phyloP scores from a whole-genome alignment of 768 basidiomycete genomes.

The Pleurotus giganteus region DNA sequence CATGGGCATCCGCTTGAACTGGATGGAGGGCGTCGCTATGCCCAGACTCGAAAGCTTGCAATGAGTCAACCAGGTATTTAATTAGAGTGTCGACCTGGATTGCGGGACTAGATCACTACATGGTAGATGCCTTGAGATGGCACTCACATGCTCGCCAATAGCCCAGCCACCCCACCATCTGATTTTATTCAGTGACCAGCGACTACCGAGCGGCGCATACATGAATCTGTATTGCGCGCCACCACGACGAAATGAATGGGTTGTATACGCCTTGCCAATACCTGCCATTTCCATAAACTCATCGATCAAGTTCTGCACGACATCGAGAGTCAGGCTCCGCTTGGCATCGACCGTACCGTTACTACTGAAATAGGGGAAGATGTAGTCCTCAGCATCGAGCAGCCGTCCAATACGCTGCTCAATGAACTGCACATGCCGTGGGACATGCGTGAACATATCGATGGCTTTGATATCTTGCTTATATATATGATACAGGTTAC shows the following conservation, averaged over 20 bases:
- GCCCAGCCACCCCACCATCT: conserved; percentile 46
- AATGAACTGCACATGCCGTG: conserved; percentile 21
- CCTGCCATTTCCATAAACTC: conserved; percentile 24
- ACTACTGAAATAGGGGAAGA: conserved; percentile 30
- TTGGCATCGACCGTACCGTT: conserved; percentile 24
- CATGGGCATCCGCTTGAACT: conserved; percentile 13
- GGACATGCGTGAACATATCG: conserved; percentile 27
- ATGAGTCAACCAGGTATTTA: conserved; percentile 31
- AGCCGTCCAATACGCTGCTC: conserved; percentile 15
- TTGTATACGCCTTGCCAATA: conserved; percentile 24
- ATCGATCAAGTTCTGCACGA: conserved; percentile 23
- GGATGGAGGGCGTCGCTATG: conserved; percentile 29
- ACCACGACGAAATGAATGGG: conserved; percentile 34
- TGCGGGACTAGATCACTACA: too few species aligned
- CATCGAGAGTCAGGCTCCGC: conserved; percentile 25
- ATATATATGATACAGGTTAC: conserved; percentile 33
- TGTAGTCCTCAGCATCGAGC: conserved; percentile 25
- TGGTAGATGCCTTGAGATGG: too few species aligned
- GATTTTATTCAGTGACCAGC: conserved; percentile 32
- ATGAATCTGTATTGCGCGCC: conserved; percentile 40
- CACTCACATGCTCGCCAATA: conserved; percentile 31
- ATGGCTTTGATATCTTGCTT: conserved; percentile 26
- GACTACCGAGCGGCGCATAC: conserved; percentile 28
- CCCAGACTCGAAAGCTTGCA: conserved; percentile 27
- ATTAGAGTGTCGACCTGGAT: conserved; percentile 31